Conservation (phyloP, 345 rosid genomes). For the Clausena lansium region DNA sequence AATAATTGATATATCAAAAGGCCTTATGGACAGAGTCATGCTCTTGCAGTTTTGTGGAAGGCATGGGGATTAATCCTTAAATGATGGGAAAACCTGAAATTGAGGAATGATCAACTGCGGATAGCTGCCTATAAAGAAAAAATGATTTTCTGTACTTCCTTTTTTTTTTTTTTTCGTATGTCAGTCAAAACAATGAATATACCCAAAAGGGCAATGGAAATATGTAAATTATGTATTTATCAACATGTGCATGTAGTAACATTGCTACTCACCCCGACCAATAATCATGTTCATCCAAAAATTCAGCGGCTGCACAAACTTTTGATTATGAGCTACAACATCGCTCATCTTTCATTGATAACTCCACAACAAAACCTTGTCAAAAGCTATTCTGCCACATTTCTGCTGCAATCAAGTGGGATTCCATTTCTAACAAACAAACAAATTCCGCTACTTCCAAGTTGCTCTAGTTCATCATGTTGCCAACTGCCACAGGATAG, state of each 20-base stretch:
- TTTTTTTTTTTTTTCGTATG: background rate
- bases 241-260: background rate
- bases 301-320: background rate
- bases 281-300: background rate
- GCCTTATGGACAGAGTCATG: background rate
- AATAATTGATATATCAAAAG: background rate
- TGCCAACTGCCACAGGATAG: background rate
- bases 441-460: background rate
- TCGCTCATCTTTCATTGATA: background rate
- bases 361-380: background rate
- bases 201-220: background rate
- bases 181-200: background rate
- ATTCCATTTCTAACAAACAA: background rate
- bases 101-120: background rate
- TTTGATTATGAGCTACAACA: background rate
- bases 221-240: background rate
- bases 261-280: background rate
- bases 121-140: background rate
- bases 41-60: too few relatives aligned
- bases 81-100: too few relatives aligned
- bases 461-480: background rate
- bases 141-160: background rate
- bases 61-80: too few relatives aligned
- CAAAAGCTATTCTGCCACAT: background rate
- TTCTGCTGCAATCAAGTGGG: background rate